Conservation (phyloP, 305 asterid genomes). For the Stenogyne calaminthoides region DNA sequence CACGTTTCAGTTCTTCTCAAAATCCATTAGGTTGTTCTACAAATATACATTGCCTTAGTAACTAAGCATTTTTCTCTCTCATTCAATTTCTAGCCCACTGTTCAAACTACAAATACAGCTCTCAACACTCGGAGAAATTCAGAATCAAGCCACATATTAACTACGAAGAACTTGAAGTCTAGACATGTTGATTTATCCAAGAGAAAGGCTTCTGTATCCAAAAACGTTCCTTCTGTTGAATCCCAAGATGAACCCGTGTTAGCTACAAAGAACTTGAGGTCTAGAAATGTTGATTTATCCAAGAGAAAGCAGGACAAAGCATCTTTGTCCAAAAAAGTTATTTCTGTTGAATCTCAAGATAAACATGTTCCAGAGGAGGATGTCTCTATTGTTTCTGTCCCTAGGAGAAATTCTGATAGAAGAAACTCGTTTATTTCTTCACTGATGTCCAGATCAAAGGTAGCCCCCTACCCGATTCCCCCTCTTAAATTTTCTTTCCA, state of each 20-base stretch:
- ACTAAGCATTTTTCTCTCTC: slow-evolving; percentile 21
- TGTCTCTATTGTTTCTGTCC: slow-evolving; percentile 40
- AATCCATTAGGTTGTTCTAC: neutral
- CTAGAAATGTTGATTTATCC: slow-evolving; percentile 47
- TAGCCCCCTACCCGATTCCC: slow-evolving; percentile 24
- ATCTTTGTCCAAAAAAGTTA: slow-evolving; percentile 41
- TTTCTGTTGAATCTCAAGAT: slow-evolving; percentile 42
- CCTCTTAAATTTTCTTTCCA: slow-evolving; percentile 7
- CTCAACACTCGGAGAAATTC: slow-evolving; percentile 44
- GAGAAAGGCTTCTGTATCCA: slow-evolving; percentile 46
- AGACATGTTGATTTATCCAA: slow-evolving; percentile 50
- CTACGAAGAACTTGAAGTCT: slow-evolving; percentile 45
- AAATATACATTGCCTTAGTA: neutral
- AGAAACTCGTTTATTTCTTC: slow-evolving; percentile 75
- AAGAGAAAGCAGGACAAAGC: slow-evolving; percentile 48
- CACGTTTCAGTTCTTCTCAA: slow-evolving; percentile 6
- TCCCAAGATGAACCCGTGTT: slow-evolving; percentile 21
- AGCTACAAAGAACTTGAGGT: slow-evolving; percentile 43
- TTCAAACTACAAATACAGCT: slow-evolving; percentile 36
- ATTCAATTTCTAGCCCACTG: slow-evolving; percentile 45
- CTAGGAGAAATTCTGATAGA: slow-evolving; percentile 61
- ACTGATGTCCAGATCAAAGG: slow-evolving; percentile 76
- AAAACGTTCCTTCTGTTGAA: slow-evolving; percentile 41
- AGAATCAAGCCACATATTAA: slow-evolving; percentile 37
- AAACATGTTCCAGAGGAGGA: slow-evolving; percentile 46